Conservation (phyloP, 2,329 filamentous ascomycete genomes). For the Claviceps sp. region DNA sequence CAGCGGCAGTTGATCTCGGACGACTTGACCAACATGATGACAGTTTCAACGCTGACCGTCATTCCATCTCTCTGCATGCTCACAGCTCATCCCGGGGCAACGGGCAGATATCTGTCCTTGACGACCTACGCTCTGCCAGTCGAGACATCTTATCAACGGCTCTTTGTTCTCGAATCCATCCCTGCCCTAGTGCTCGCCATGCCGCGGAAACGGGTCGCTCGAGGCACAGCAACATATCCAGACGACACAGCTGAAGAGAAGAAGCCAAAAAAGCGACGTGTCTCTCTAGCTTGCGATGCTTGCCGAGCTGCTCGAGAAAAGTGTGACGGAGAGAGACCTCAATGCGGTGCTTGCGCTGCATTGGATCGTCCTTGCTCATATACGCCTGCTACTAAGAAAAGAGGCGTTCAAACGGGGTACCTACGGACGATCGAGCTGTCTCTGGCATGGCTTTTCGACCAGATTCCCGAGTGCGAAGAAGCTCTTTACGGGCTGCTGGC, state of each 20-base stretch:
- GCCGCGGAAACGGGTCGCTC: slow-evolving; percentile 25
- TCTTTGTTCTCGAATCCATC: not conserved
- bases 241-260: not conserved
- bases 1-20: too few species aligned
- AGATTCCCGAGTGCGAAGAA: slow-evolving; percentile 44
- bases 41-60: not conserved
- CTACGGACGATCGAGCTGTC: slow-evolving; percentile 60
- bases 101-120: not conserved
- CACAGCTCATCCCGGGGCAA: not conserved
- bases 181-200: slow-evolving; percentile 14
- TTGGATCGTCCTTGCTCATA: slow-evolving; percentile 57
- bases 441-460: slow-evolving; percentile 52
- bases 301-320: slow-evolving; percentile 56
- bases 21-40: not conserved
- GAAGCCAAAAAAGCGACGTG: slow-evolving; percentile 44
- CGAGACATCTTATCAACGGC: not conserved
- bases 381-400: slow-evolving; percentile 58
- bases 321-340: slow-evolving; percentile 55
- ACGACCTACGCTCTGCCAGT: not conserved
- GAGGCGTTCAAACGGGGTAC: slow-evolving; percentile 69
- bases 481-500: slow-evolving; percentile 41
- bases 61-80: not conserved
- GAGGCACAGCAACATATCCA: not conserved
- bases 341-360: slow-evolving; percentile 51
- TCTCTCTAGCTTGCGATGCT: slow-evolving; percentile 56